Conservation (phyloP, 2,329 filamentous ascomycete genomes). For the Aspergillus novoparasiticus region DNA sequence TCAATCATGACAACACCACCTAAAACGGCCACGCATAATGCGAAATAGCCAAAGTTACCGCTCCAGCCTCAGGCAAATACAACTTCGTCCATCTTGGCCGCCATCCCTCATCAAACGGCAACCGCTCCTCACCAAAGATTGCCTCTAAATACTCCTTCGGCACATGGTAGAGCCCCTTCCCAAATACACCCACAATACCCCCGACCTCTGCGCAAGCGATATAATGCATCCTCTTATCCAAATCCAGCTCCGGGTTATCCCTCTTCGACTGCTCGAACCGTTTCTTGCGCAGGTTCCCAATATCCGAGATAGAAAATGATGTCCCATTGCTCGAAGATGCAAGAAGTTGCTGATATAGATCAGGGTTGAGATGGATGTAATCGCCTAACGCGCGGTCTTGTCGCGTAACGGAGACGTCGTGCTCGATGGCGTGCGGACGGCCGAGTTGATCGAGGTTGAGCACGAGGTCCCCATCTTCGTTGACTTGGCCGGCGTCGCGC, state of each 20-base stretch:
- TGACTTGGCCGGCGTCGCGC: constrained; percentile 16
- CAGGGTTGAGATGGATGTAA: constrained; percentile 8
- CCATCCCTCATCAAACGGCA: constrained; percentile 22
- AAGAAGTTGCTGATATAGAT: constrained; percentile 10
- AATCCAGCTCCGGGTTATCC: constrained; percentile 9
- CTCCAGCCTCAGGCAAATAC: constrained; percentile 12
- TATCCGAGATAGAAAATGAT: constrained; percentile 3
- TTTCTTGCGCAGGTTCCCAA: constrained; percentile 14
- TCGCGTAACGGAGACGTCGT: constrained; percentile 21
- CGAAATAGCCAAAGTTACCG: constrained; percentile 11
- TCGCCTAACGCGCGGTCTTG: constrained; percentile 21
- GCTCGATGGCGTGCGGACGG: constrained; percentile 18
- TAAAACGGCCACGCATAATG: constrained; percentile 19
- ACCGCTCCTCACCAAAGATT: constrained; percentile 19
- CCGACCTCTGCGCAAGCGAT: constrained; percentile 16
- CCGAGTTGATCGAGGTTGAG: constrained; percentile 21
- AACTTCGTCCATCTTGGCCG: constrained; percentile 12
- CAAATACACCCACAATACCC: constrained; percentile 15
- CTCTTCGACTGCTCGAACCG: constrained; percentile 14
- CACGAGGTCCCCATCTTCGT: constrained; percentile 9
- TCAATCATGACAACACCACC: too few relatives aligned
- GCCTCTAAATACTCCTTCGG: constrained; percentile 17
- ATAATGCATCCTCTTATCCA: constrained; percentile 11
- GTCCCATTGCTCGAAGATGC: not conserved
- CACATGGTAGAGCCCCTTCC: constrained; percentile 11